Conservation (phyloP, 1,284 basidiomycete genomes). For the Ustilago esculenta region DNA sequence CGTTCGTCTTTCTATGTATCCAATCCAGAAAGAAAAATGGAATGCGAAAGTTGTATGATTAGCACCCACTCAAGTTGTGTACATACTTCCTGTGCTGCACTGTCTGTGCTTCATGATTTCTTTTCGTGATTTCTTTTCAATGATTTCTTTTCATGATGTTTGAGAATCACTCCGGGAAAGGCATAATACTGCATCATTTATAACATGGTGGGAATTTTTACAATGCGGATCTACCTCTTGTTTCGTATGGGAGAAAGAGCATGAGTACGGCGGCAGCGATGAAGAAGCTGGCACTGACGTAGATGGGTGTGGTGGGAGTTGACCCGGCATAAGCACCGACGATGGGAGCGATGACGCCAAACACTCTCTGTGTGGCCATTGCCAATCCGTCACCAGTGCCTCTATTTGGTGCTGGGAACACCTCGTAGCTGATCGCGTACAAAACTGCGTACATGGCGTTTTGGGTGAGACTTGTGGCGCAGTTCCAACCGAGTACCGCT, state of each 20-base stretch:
- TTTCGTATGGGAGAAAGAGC: slow-evolving; percentile 76
- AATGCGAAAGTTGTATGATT: too few species aligned
- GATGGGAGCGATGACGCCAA: slow-evolving; percentile 76
- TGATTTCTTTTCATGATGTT: too few species aligned
- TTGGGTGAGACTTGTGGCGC: slow-evolving; percentile 72
- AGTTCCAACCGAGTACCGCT: slow-evolving; percentile 78
- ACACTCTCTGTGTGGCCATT: slow-evolving; percentile 74
- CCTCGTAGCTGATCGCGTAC: slow-evolving; percentile 74
- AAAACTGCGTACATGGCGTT: slow-evolving; percentile 78
- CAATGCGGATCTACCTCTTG: slow-evolving; percentile 63
- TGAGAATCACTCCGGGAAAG: too few species aligned
- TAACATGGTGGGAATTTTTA: slow-evolving; percentile 3
- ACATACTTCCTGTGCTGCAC: too few species aligned
- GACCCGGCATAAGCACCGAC: slow-evolving; percentile 73
- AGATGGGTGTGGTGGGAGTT: slow-evolving; percentile 73
- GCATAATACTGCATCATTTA: too few species aligned
- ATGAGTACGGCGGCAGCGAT: slow-evolving; percentile 74
- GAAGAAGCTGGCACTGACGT: slow-evolving; percentile 76
- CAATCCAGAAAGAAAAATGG: background rate
- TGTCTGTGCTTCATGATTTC: too few species aligned
- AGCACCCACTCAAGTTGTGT: background rate
- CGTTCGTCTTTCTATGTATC: background rate
- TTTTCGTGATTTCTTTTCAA: too few species aligned
- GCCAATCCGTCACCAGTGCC: slow-evolving; percentile 78
- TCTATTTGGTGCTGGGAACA: slow-evolving; percentile 77